Evolutionary conservation across 306 rosid species (phyloP).

Genomic region (barrel medic (Medicago truncatula)): DNA sequence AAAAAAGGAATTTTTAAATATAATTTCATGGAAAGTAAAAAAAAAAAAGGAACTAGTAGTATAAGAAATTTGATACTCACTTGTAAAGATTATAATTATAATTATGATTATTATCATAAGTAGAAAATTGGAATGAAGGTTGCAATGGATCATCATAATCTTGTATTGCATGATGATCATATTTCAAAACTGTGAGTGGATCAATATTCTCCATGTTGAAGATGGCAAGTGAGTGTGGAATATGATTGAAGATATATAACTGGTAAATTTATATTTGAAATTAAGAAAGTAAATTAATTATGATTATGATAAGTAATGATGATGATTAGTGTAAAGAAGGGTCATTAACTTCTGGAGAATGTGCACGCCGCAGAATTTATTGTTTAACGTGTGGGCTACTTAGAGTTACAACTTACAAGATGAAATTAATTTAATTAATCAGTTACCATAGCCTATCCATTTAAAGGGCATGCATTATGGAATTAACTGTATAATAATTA

Average conservation of each 20-base stretch:
- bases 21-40: neutral
- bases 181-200: conserved; percentile 24
- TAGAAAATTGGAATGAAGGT: conserved; percentile 34
- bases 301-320: neutral
- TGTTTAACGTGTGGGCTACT: conserved; percentile 46
- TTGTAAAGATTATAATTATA: conserved; percentile 24
- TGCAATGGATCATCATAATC: conserved; percentile 46
- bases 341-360: conserved; percentile 43
- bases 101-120: neutral
- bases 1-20: too few relatives aligned
- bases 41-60: neutral
- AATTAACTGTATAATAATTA: conserved; percentile 4
- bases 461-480: neutral
- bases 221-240: conserved; percentile 2
- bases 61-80: neutral
- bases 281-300: neutral
- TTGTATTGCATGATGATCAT: conserved; percentile 37
- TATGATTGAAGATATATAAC: neutral
- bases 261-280: conserved; percentile 23
- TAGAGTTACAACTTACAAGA: conserved; percentile 72
- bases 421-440: conserved; percentile 37
- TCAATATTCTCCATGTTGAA: conserved; percentile 41
- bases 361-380: conserved; percentile 54
- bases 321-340: conserved; percentile 16
- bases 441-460: conserved; percentile 27